Evolutionary conservation across 306 rosid genomes (phyloP).

Genomic region (Glycyrrhiza uralensis): DNA sequence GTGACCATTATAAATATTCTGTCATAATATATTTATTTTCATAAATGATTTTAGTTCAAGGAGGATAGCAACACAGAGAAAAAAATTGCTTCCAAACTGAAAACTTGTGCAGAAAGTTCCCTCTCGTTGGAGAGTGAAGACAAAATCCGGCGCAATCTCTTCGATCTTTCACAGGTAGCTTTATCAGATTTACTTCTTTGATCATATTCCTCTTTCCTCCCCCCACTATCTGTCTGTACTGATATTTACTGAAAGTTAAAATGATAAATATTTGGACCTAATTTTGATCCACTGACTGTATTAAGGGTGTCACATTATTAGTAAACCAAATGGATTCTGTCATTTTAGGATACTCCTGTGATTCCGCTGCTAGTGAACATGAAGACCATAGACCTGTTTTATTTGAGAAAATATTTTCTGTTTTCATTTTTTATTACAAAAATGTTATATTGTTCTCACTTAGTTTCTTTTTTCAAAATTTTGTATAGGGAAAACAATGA

Average conservation of each 20-base stretch:
- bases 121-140: slow-evolving; percentile 56
- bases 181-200: background rate
- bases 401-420: too few relatives aligned
- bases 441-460: too few relatives aligned
- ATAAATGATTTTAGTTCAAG: slow-evolving; percentile 59
- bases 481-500: too few relatives aligned
- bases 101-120: slow-evolving; percentile 54
- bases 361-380: slow-evolving; percentile 1
- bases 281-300: slow-evolving; percentile 15
- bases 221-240: background rate
- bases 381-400: background rate
- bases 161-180: slow-evolving; percentile 75
- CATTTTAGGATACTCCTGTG: background rate
- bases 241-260: slow-evolving; percentile 11
- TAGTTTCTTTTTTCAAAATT: too few relatives aligned
- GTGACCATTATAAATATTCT: background rate
- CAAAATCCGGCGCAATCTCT: slow-evolving; percentile 58
- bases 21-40: background rate
- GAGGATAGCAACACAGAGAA: slow-evolving; percentile 88
- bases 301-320: background rate
- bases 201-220: background rate
- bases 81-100: slow-evolving; percentile 78
- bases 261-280: background rate
- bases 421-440: too few relatives aligned
- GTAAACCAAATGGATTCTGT: background rate